phyloP scores from a whole-genome alignment of 2,329 filamentous ascomycete species.

The Cercospora sp. region DNA sequence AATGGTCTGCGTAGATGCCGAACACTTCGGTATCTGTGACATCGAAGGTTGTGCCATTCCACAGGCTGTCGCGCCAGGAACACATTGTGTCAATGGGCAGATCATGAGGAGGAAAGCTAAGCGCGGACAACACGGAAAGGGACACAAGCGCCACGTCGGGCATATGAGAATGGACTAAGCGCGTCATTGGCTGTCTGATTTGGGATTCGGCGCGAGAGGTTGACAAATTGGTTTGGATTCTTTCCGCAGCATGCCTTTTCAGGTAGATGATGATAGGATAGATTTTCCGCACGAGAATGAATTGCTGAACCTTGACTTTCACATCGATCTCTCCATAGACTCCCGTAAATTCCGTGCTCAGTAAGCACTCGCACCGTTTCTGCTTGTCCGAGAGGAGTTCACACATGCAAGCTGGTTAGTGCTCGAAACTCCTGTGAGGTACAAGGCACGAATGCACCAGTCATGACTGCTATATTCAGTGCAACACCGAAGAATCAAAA shows the following conservation, averaged over 20 bases:
- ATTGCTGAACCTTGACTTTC: not conserved
- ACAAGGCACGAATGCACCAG: too few species aligned
- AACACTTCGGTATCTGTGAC: constrained; percentile 49
- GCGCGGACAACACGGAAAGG: not conserved
- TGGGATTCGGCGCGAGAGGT: not conserved
- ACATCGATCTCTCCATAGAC: not conserved
- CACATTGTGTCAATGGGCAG: constrained; percentile 42
- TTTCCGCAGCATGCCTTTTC: not conserved
- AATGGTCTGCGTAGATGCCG: constrained; percentile 47
- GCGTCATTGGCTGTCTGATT: not conserved
- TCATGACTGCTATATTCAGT: too few species aligned
- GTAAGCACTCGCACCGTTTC: too few species aligned
- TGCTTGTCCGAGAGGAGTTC: too few species aligned
- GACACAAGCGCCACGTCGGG: not conserved
- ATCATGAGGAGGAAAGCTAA: constrained; percentile 28
- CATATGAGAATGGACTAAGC: not conserved
- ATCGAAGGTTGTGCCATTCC: constrained; percentile 43
- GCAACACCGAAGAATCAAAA: too few species aligned
- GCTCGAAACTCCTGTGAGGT: too few species aligned
- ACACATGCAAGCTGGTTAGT: too few species aligned
- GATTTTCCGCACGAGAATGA: not conserved
- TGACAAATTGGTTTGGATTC: not conserved
- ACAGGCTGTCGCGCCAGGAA: constrained; percentile 45
- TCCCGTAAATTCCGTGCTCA: not conserved
- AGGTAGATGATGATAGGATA: not conserved